Conservation (phyloP, 1,139 yeast species). For the Torulaspora globosa region DNA sequence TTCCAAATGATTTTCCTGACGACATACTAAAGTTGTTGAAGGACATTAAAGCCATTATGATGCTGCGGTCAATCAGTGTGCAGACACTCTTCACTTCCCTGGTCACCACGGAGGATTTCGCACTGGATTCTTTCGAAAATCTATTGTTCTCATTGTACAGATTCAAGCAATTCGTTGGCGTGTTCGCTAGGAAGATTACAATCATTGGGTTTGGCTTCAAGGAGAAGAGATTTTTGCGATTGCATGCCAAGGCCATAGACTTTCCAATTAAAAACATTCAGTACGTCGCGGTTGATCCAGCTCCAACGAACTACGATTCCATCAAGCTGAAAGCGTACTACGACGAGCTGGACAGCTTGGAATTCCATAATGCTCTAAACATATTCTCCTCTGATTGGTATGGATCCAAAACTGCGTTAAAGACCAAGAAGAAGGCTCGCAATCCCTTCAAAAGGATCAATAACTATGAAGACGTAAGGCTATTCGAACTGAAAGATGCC, state of each 20-base stretch:
- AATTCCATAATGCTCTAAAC: slow-evolving; percentile 52
- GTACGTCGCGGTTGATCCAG: slow-evolving; percentile 64
- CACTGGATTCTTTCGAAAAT: slow-evolving; percentile 80
- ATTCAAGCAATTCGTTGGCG: slow-evolving; percentile 46
- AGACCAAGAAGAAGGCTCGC: slow-evolving; percentile 38
- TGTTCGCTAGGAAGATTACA: slow-evolving; percentile 51
- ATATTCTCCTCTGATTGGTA: slow-evolving; percentile 58
- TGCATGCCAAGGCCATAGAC: slow-evolving; percentile 46
- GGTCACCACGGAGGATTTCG: slow-evolving; percentile 55
- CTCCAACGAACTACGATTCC: slow-evolving; percentile 38
- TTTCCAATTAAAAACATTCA: slow-evolving; percentile 25
- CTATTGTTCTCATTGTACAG: slow-evolving; percentile 59
- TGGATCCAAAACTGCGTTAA: slow-evolving; percentile 43
- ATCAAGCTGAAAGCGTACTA: slow-evolving; percentile 34
- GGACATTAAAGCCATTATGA: slow-evolving; percentile 11
- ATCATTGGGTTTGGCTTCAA: slow-evolving; percentile 77
- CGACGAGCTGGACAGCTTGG: slow-evolving; percentile 45
- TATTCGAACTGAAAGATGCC: slow-evolving; percentile 14
- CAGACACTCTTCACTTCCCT: slow-evolving; percentile 19
- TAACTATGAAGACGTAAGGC: slow-evolving; percentile 40
- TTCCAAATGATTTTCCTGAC: slow-evolving; percentile 14
- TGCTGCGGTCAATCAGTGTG: slow-evolving; percentile 8
- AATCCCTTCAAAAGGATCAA: slow-evolving; percentile 57
- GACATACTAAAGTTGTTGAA: slow-evolving; percentile 15
- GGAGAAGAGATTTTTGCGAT: slow-evolving; percentile 49